These are phyloP conservation scores for Tetrastigma voinierianum DNA, from an alignment of 164 flowering plant species.

Conservation along the genomic window DNA sequence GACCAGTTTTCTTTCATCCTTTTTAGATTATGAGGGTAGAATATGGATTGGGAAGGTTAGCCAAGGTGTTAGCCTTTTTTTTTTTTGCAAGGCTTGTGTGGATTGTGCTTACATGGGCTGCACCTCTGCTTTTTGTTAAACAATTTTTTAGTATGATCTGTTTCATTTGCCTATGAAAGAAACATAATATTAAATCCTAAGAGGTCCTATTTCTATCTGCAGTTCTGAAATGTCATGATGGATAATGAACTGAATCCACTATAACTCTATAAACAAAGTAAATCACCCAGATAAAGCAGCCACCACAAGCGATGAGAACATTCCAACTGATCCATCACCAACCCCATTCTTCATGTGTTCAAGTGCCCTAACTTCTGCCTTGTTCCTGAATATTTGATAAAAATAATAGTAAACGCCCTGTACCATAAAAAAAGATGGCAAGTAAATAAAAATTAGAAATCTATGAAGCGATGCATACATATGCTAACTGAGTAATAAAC, in stretches of 20 bases:
- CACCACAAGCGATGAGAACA: slow-evolving; percentile 86
- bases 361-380: slow-evolving; percentile 72
- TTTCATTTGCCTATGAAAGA: too few species aligned
- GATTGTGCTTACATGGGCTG: too few species aligned
- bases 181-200: too few species aligned
- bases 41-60: too few species aligned
- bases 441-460: slow-evolving; percentile 24
- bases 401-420: slow-evolving; percentile 99
- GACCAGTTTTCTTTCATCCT: too few species aligned
- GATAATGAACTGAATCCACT: background rate
- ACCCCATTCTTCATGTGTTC: slow-evolving; percentile 55
- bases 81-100: too few species aligned
- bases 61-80: too few species aligned
- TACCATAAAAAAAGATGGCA: slow-evolving; percentile 38
- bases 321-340: slow-evolving; percentile 98
- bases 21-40: too few species aligned
- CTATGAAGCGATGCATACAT: slow-evolving; percentile 1
- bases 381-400: slow-evolving; percentile 93
- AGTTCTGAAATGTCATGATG: background rate
- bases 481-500: background rate
- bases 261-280: slow-evolving; percentile 4
- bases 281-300: slow-evolving; percentile 92
- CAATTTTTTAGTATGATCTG: too few species aligned
- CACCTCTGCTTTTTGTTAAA: too few species aligned
- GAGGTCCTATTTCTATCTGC: background rate